Percentiles rank a stretch among this genome's conserved stretches.
phyloP scores from a whole-genome alignment of 148 eudicot genomes.

The Rhododendron ovatum region DNA sequence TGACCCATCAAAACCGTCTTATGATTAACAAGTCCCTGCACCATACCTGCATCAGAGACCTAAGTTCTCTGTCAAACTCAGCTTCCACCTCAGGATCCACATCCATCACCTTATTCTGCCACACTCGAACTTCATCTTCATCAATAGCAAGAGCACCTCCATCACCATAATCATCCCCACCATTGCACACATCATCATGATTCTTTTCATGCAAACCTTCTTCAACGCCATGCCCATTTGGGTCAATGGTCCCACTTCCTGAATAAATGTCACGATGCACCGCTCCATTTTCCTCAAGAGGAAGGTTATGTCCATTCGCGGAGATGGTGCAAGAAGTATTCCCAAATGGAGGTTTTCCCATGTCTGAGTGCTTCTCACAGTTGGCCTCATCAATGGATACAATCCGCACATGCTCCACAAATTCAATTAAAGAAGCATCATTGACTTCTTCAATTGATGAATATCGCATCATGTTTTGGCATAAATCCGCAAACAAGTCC shows the following conservation, averaged over 20 bases:
- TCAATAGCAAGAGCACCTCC: conserved; percentile 59
- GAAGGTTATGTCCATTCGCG: conserved; percentile 43
- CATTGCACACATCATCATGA: conserved; percentile 55
- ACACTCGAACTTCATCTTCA: conserved; percentile 64
- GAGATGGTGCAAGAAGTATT: conserved; percentile 31
- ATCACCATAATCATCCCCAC: conserved; percentile 67
- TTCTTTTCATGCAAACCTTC: conserved; percentile 69
- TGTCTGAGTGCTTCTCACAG: conserved; percentile 51
- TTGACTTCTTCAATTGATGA: conserved; percentile 73
- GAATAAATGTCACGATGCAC: conserved; percentile 63
- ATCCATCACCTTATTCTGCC: conserved; percentile 43
- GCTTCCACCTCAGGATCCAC: conserved; percentile 78
- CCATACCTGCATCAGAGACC: conserved; percentile 75
- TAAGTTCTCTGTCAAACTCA: conserved; percentile 85
- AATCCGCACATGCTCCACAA: conserved; percentile 72
- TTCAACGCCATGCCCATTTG: conserved; percentile 52
- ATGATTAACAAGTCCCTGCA: neutral
- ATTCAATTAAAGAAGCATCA: conserved; percentile 62
- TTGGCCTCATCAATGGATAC: conserved; percentile 40
- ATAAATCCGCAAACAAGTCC: conserved; percentile 88
- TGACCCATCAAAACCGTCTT: neutral
- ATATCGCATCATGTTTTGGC: conserved; percentile 86
- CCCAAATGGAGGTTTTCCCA: conserved; percentile 50
- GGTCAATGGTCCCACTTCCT: conserved; percentile 59
- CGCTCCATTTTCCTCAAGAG: conserved; percentile 58